phyloP scores from a whole-genome alignment of 805 yeast genomes.

The Debaryomyces hansenii region DNA sequence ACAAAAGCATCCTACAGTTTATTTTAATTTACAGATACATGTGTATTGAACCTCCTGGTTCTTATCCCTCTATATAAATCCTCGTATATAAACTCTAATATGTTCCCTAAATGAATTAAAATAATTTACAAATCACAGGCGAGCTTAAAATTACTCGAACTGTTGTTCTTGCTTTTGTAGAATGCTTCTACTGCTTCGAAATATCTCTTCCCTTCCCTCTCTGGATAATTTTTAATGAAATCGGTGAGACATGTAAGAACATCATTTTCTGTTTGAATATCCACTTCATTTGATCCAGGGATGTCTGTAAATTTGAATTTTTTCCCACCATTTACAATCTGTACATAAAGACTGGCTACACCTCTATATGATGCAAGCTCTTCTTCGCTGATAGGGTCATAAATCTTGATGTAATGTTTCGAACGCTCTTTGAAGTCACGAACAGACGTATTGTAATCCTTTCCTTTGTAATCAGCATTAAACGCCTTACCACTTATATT shows the following conservation, averaged over 20 bases:
- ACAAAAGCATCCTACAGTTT: too few relatives aligned
- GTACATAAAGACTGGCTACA: slow-evolving; percentile 20
- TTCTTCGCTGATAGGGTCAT: slow-evolving; percentile 26
- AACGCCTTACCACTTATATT: slow-evolving; percentile 66
- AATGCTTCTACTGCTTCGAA: slow-evolving; percentile 25
- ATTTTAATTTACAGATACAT: too few relatives aligned
- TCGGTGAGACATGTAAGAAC: slow-evolving; percentile 6
- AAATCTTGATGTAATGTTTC: slow-evolving; percentile 45
- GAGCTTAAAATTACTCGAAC: not conserved
- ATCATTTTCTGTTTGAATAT: slow-evolving; percentile 2
- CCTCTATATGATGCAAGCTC: slow-evolving; percentile 21
- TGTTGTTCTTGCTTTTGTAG: slow-evolving; percentile 6
- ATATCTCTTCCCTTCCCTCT: slow-evolving; percentile 23
- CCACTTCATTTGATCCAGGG: not conserved
- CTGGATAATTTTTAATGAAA: slow-evolving; percentile 17
- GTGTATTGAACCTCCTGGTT: not conserved
- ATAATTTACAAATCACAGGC: too few relatives aligned
- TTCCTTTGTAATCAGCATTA: slow-evolving; percentile 59
- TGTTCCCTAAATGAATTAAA: not conserved
- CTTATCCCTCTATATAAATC: not conserved
- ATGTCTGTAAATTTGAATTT: slow-evolving; percentile 12
- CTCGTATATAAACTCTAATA: not conserved
- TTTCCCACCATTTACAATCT: slow-evolving; percentile 29
- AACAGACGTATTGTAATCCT: slow-evolving; percentile 53
- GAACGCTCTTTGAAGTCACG: slow-evolving; percentile 60